Evolutionary conservation across 1,284 basidiomycete species (phyloP).

Genomic region (Trichosporon ovoides): DNA sequence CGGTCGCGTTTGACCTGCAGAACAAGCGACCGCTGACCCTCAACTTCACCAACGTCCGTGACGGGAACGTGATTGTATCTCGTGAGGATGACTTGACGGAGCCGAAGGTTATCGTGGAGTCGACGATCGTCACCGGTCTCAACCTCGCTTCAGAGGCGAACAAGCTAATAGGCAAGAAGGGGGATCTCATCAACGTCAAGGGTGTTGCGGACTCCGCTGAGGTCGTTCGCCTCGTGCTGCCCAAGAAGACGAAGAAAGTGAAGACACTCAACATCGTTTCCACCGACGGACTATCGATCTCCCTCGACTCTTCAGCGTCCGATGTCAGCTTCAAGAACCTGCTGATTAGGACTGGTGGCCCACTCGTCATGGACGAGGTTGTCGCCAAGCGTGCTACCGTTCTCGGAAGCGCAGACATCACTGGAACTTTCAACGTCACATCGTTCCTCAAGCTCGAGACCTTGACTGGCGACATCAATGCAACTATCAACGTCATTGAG

Average conservation of each 20-base stretch:
- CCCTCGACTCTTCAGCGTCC: conserved; percentile 19
- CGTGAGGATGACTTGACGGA: conserved; percentile 13
- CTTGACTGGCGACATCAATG: conserved; percentile 31
- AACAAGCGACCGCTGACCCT: not conserved
- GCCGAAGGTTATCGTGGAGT: conserved; percentile 25
- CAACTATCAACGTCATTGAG: conserved; percentile 23
- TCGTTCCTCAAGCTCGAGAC: conserved; percentile 24
- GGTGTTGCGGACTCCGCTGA: conserved; percentile 6
- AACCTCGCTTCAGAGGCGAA: not conserved
- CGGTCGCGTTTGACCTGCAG: not conserved
- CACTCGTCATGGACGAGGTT: conserved; percentile 13
- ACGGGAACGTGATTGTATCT: conserved; percentile 24
- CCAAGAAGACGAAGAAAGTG: conserved; percentile 12
- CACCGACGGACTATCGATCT: conserved; percentile 16
- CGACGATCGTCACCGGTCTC: conserved; percentile 14
- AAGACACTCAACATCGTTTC: conserved; percentile 18
- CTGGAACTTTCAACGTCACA: conserved; percentile 35
- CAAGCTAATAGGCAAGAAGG: not conserved
- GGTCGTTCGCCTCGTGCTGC: conserved; percentile 24
- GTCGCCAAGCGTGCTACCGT: conserved; percentile 15
- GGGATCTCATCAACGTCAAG: not conserved
- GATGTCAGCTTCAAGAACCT: conserved; percentile 20
- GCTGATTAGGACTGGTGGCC: conserved; percentile 16
- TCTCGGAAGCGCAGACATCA: conserved; percentile 20
- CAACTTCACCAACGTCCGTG: conserved; percentile 15